Conservation (phyloP, 306 rosid species). For the Prunus persica region Prunus_persica_NCBIv2 NC_034012.1:4988501-4989000, state of each 20-base stretch:
- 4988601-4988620: background rate
- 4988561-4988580: conserved; percentile 23
- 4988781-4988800: background rate
- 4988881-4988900: background rate
- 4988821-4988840: background rate
- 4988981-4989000: too few species aligned
- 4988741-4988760: background rate
- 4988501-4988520: conserved; percentile 29
- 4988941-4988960: too few species aligned
- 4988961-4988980: too few species aligned
- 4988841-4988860: background rate
- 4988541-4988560: conserved; percentile 23
- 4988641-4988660: background rate
- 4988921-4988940: background rate
- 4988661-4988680: background rate
- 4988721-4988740: background rate
- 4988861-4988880: background rate
- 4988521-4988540: conserved; percentile 42
- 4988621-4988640: conserved; percentile 10
- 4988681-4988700: background rate
- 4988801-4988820: background rate
- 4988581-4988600: background rate
- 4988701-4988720: background rate
- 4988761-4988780: background rate
- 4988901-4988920: background rate